Evolutionary conservation across 202 grass and related monocot species (phyloP).

Genomic region (Elaeis oleifera): DNA sequence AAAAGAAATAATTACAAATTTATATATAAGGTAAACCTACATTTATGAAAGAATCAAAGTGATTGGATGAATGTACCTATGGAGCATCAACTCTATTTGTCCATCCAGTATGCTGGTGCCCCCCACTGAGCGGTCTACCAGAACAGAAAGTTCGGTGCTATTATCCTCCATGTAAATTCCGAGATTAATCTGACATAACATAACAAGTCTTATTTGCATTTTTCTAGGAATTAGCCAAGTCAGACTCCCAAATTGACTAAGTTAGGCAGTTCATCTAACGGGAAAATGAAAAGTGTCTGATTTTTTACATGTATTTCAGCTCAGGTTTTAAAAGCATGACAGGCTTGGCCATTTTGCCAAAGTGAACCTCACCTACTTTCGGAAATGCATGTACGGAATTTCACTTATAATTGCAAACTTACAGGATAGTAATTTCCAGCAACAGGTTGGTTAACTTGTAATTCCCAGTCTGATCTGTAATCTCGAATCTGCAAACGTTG

Average conservation of each 20-base stretch:
- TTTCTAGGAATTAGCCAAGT: constrained; percentile 1
- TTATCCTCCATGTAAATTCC: constrained; percentile 88
- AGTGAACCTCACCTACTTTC: no score
- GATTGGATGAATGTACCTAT: constrained; percentile 38
- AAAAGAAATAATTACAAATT: no score
- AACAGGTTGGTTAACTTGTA: constrained; percentile 81
- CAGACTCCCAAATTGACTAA: no score
- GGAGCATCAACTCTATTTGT: constrained; percentile 90
- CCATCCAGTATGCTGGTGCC: constrained; percentile 88
- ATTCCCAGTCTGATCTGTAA: constrained; percentile 82
- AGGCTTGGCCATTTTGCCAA: no score
- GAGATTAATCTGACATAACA: constrained; percentile 74
- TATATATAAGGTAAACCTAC: no score
- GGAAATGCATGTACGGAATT: no score
- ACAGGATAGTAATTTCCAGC: constrained; percentile 99
- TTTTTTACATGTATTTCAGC: no score
- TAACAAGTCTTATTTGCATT: no score
- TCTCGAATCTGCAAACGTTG: constrained; percentile 66
- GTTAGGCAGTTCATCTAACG: no score
- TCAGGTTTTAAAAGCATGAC: no score
- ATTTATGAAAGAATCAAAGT: no score
- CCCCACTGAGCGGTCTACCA: constrained; percentile 84
- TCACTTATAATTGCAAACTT: constrained; percentile 21
- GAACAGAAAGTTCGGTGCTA: constrained; percentile 63
- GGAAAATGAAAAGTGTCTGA: no score